Percentiles rank a stretch among this genome's conserved stretches.
These are phyloP conservation scores for Saccharomycopsis phalli DNA, from an alignment of 1,139 yeast species.

Conservation along the genomic window DNA sequence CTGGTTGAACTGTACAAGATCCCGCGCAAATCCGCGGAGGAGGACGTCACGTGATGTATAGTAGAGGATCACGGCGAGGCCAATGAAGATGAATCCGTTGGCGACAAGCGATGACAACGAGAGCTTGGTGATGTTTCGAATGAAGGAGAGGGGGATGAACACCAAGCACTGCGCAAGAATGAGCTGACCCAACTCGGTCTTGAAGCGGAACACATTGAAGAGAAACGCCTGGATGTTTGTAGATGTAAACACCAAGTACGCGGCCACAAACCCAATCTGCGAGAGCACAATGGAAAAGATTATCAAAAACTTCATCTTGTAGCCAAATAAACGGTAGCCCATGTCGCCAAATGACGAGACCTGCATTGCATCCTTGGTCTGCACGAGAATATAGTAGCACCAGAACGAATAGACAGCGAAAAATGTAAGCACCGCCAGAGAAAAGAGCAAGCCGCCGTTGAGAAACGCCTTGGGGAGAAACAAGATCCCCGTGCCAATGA, in stretches of 20 bases:
- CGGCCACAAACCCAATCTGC: constrained; percentile 72
- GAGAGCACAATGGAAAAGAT: constrained; percentile 55
- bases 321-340: constrained; percentile 56
- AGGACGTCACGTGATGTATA: constrained; percentile 43
- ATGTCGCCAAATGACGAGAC: constrained; percentile 72
- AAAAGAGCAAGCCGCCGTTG: constrained; percentile 63
- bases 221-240: constrained; percentile 57
- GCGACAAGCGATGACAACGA: constrained; percentile 62
- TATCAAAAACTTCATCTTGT: constrained; percentile 48
- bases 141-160: constrained; percentile 59
- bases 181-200: constrained; percentile 31
- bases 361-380: constrained; percentile 46
- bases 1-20: constrained; percentile 40
- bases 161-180: constrained; percentile 49
- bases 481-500: constrained; percentile 73
- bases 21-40: constrained; percentile 34
- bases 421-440: constrained; percentile 40
- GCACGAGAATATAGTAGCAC: constrained; percentile 57
- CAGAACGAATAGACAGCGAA: constrained; percentile 63
- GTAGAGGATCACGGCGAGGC: constrained; percentile 53
- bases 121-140: constrained; percentile 62
- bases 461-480: constrained; percentile 66
- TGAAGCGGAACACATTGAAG: constrained; percentile 35
- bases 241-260: constrained; percentile 66
- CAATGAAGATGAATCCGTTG: constrained; percentile 54